phyloP scores from a whole-genome alignment of 2,329 filamentous ascomycete genomes.

The Coniella lustricola region DNA sequence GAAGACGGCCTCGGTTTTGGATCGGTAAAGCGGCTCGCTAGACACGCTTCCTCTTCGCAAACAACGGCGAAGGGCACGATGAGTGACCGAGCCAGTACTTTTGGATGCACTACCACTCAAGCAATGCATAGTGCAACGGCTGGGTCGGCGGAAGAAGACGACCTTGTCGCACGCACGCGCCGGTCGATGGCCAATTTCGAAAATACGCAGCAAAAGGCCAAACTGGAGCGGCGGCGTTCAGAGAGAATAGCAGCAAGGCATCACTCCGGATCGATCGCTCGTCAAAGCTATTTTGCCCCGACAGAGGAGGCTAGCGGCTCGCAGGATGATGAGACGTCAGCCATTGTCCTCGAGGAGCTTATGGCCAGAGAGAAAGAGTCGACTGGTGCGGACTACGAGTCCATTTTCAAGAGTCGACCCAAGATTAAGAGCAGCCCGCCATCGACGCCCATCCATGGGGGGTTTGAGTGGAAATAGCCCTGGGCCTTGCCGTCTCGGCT shows the following conservation, averaged over 20 bases:
- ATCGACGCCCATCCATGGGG: slow-evolving; percentile 36
- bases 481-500: neutral
- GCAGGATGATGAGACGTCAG: slow-evolving; percentile 26
- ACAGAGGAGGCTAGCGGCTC: slow-evolving; percentile 39
- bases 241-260: slow-evolving; percentile 36
- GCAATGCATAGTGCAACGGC: slow-evolving; percentile 27
- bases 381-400: slow-evolving; percentile 55
- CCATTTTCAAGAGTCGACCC: slow-evolving; percentile 78
- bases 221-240: slow-evolving; percentile 48
- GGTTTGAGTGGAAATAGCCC: slow-evolving; percentile 15
- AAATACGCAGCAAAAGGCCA: slow-evolving; percentile 52
- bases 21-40: neutral
- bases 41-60: slow-evolving; percentile 2
- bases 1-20: slow-evolving; percentile 12
- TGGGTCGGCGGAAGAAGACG: slow-evolving; percentile 31
- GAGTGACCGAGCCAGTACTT: too few species aligned
- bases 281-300: slow-evolving; percentile 38
- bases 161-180: slow-evolving; percentile 51
- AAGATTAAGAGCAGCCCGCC: slow-evolving; percentile 71
- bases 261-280: slow-evolving; percentile 27
- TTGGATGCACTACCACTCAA: neutral
- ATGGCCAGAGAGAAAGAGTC: slow-evolving; percentile 50
- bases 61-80: slow-evolving; percentile 15
- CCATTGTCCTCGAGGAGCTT: slow-evolving; percentile 58
- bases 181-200: slow-evolving; percentile 58